A percentile compares a stretch with the other conserved stretches of the same genome.
Evolutionary conservation across 495 filamentous ascomycete genomes (phyloP).

Genomic region (Daldinia childiae): DNA sequence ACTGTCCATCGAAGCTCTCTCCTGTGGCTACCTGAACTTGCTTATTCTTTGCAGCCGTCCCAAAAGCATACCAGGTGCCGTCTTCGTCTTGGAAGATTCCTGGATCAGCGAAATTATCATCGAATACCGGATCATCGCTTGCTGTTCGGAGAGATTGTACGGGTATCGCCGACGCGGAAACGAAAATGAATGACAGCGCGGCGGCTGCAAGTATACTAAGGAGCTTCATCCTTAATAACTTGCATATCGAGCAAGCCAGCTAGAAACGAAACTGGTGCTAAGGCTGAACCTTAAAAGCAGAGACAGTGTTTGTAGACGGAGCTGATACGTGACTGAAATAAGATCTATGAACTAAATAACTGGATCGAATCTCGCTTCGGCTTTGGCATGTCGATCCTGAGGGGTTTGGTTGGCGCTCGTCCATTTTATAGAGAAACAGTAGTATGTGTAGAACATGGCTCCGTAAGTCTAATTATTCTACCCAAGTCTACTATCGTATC

Average conservation of each 20-base stretch:
- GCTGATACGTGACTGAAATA: conserved; percentile 7
- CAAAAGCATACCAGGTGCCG: conserved; percentile 52
- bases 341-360: conserved; percentile 31
- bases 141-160: conserved; percentile 5
- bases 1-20: conserved; percentile 35
- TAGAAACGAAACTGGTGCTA: conserved; percentile 10
- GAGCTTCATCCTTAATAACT: conserved; percentile 34
- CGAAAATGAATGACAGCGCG: conserved; percentile 28
- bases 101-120: conserved; percentile 50
- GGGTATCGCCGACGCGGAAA: conserved; percentile 29
- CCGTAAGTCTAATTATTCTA: neutral
- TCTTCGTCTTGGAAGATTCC: conserved; percentile 45
- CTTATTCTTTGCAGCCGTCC: conserved; percentile 43
- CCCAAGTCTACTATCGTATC: neutral
- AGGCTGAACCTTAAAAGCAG: conserved; percentile 30
- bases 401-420: conserved; percentile 13
- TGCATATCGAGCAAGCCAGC: conserved; percentile 25
- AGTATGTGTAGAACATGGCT: conserved; percentile 10
- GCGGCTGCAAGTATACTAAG: conserved; percentile 34
- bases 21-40: conserved; percentile 51
- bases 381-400: conserved; percentile 26
- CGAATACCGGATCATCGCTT: conserved; percentile 28
- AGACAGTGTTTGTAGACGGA: conserved; percentile 7
- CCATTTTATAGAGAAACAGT: conserved; percentile 33
- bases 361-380: conserved; percentile 22